Percentiles rank a stretch among this genome's conserved stretches.
These are phyloP conservation scores for Moesziomyces sp. DNA, from an alignment of 1,284 basidiomycete genomes.

Conservation along the genomic window DNA sequence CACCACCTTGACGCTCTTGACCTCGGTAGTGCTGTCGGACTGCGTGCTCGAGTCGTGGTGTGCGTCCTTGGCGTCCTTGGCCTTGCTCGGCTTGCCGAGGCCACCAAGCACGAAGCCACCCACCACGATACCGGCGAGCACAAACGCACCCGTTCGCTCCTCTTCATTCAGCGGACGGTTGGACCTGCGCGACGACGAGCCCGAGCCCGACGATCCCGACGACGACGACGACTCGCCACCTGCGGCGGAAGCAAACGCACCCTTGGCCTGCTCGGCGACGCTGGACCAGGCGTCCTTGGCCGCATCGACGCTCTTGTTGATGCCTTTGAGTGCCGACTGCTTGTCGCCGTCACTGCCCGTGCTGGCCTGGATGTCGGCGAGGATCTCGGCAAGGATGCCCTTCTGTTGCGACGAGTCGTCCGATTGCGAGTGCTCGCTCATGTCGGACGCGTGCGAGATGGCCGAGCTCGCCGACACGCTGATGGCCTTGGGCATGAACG, in stretches of 20 bases:
- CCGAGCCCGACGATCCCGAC: conserved; percentile 10
- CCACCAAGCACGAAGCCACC: conserved; percentile 73
- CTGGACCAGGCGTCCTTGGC: conserved; percentile 34
- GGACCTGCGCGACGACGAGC: conserved; percentile 27
- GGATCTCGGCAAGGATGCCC: conserved; percentile 40
- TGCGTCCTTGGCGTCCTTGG: conserved; percentile 9
- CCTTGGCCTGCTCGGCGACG: conserved; percentile 40
- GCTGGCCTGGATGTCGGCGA: conserved; percentile 31
- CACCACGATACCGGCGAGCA: conserved; percentile 72
- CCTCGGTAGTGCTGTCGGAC: conserved; percentile 2
- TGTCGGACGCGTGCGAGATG: conserved; percentile 40
- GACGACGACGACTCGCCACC: conserved; percentile 10
- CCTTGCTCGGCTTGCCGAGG: conserved; percentile 61
- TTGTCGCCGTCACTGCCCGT: conserved; percentile 10
- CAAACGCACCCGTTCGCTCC: conserved; percentile 73
- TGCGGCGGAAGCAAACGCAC: conserved; percentile 33
- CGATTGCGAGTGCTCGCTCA: conserved; percentile 19
- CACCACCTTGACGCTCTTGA: conserved; percentile 13
- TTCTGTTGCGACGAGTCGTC: conserved; percentile 22
- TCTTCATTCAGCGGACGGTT: conserved; percentile 72
- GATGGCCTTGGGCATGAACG: conserved; percentile 41
- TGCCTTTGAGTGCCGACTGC: conserved; percentile 16
- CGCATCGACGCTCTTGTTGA: conserved; percentile 32
- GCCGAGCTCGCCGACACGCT: conserved; percentile 48
- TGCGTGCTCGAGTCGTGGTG: conserved; percentile 5